A percentile compares a stretch with the other conserved stretches of the same genome.
phyloP scores from a whole-genome alignment of 495 filamentous ascomycete species.

The Xylaria telfairii region DNA sequence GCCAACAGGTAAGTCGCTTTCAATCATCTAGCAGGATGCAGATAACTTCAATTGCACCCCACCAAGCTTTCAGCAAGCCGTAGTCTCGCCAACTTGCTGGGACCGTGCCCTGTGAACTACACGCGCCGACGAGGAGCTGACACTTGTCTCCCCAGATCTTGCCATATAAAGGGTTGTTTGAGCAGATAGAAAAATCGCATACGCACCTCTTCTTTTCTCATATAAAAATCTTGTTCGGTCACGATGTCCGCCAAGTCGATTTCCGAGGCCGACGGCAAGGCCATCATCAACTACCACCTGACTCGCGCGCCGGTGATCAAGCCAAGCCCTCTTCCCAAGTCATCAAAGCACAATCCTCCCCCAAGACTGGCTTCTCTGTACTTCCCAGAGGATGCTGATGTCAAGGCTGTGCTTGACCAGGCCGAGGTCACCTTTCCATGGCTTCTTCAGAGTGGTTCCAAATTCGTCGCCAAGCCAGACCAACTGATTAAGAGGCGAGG shows the following conservation, averaged over 20 bases:
- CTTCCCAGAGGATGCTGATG: conserved; percentile 87
- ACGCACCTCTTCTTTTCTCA: conserved; percentile 34
- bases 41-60: neutral
- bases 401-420: conserved; percentile 88
- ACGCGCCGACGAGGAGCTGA: conserved; percentile 10
- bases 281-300: conserved; percentile 99
- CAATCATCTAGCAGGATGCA: conserved; percentile 4
- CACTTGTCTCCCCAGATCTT: conserved; percentile 17
- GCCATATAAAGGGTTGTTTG: conserved; percentile 16
- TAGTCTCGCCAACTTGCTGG: neutral
- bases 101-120: neutral
- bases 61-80: conserved; percentile 4
- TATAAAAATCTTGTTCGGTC: conserved; percentile 30
- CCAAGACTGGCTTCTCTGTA: conserved; percentile 88
- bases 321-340: conserved; percentile 87
- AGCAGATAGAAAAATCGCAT: conserved; percentile 29
- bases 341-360: conserved; percentile 88
- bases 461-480: conserved; percentile 99
- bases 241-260: conserved; percentile 99
- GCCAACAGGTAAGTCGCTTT: conserved; percentile 32
- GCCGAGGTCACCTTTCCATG: conserved; percentile 95
- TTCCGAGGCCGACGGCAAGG: conserved; percentile 99
- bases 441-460: conserved; percentile 79
- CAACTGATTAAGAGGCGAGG: conserved; percentile 99
- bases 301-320: conserved; percentile 97